Evolutionary conservation across 1,284 basidiomycete species (phyloP), one percentile per base, ranked within the genome.

Genomic region (Ganoderma leucocontextum): DNA sequence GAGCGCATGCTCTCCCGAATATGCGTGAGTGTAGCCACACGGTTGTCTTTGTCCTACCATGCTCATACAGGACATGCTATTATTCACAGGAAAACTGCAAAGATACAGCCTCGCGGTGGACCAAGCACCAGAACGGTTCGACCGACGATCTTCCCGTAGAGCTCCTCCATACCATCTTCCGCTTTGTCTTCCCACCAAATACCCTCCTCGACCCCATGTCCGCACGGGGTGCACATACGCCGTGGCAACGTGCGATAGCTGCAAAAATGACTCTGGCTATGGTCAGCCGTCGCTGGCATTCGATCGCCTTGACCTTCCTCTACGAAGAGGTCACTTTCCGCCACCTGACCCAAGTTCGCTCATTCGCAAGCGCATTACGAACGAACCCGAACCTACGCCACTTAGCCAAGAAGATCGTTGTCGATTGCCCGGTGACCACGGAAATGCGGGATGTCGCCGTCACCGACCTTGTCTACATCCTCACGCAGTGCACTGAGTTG

Each of bases 241-340:
- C 59, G 9, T 70, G 69, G 69, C 44, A 47, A 2, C 61, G 38
- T 3, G 62, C 61, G 4, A 36, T 59, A 17, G 25, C 33, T 12
- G 36, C 60, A 12, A 70, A 68, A 36, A 39, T 39, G 8, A 36
- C 5, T 1, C 39, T 70, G 19, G 38, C 60, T 7, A 52, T 53
- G 49, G 66, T 70, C 41, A 65, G 69, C 62, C 60, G 63, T 35
- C 63, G 61, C 15, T 68, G 69, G 69, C 47, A 63, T 44, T 49
- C 63, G 15, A 36, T 63, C 19, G 57, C 60, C 4, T 60, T 65
- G 22, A 9, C 62, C 2, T 61, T 68, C 39, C 42, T 68, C 3
- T 70, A 68, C 62, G 69, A 68, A 55, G 69, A 70, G 13, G 62
- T 68, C 15, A 57, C 64, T 35, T 57, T 70, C 47, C 63, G 66